Evolutionary conservation across 2,329 filamentous ascomycete genomes (phyloP), one percentile per base, ranked within the genome.

Genomic region (Sclerotinia sclerotiorum): DNA sequence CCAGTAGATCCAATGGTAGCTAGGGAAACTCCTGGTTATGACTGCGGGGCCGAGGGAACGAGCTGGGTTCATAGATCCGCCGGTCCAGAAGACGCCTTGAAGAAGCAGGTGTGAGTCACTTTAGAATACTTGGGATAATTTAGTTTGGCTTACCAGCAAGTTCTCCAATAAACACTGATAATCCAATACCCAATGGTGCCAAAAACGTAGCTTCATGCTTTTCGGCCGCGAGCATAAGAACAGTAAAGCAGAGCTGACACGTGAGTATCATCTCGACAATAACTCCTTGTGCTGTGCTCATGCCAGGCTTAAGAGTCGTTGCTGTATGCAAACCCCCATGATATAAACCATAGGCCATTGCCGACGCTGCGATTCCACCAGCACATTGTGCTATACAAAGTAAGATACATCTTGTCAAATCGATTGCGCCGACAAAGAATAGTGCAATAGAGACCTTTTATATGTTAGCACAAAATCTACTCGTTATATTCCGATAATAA

Each of bases 221-320:
- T 74, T 84, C 82, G 35, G 81, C 81, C 29, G 82, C 82, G n/a
- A 84, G 78, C 82, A 84, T 83, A 70, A 84, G 82, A 65, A 84
- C 82, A 15, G 81, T 81, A 68, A 84, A 83, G 19, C 82, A 78
- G 35, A 84, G 71, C 70, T 84, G 80, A 15, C 81, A 80, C 3
- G 82, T 84, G 21, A 84, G 75, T 42, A 84, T 77, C 71, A 82
- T 82, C 70, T 84, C 82, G 51, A 84, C 82, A 68, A 84, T 80
- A 29, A 84, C 76, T n/a, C 82, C 83, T 71, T 83, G 82, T 2
- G 78, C 80, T 3, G 80, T 69, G 17, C 78, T 78, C 2, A 81
- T 80, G 7, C 79, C 79, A 27, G 76, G 78, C 46, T 78, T 77
- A 1, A 84, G 78, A 0, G 75, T 78, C 8, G 82, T 84, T 13